Percentiles rank a stretch among this genome's conserved stretches.
Conservation (phyloP, 495 filamentous ascomycete species). For the Trichoderma gamsii region DNA sequence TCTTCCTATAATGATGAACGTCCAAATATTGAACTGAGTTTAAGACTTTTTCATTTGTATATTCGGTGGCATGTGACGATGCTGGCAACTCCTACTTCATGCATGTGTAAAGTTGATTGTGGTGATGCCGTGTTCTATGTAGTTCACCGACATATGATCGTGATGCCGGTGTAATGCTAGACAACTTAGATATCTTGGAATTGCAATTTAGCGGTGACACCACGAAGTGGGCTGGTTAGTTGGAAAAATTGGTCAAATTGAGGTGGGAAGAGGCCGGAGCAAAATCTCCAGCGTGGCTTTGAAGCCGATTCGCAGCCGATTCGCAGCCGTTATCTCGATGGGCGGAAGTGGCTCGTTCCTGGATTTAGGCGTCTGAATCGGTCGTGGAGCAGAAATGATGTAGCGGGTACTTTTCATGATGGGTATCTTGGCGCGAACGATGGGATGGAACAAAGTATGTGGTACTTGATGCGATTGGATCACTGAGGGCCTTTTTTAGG, state of each 20-base stretch:
- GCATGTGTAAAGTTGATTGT: too few relatives aligned
- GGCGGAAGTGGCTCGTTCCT: neutral
- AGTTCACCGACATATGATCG: too few relatives aligned
- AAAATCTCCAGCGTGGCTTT: neutral
- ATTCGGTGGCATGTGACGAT: too few relatives aligned
- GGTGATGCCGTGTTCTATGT: too few relatives aligned
- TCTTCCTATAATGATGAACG: slow-evolving; percentile 9
- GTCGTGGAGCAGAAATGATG: neutral
- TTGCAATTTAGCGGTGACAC: neutral
- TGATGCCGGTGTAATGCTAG: too few relatives aligned
- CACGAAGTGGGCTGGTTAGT: neutral
- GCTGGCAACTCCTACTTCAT: too few relatives aligned
- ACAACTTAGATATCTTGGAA: neutral
- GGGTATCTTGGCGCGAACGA: too few relatives aligned
- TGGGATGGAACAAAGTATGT: too few relatives aligned
- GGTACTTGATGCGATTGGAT: too few relatives aligned
- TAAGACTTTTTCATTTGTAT: too few relatives aligned
- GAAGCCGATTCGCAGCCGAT: neutral
- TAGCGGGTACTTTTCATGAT: neutral
- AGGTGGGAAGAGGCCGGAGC: neutral
- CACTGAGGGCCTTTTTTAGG: neutral
- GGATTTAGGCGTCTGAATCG: neutral
- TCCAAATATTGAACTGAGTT: neutral
- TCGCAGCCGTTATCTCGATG: neutral
- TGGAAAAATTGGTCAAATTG: neutral